Evolutionary conservation across 805 yeast genomes (phyloP).

Genomic region (Metschnikowia anglica): DNA sequence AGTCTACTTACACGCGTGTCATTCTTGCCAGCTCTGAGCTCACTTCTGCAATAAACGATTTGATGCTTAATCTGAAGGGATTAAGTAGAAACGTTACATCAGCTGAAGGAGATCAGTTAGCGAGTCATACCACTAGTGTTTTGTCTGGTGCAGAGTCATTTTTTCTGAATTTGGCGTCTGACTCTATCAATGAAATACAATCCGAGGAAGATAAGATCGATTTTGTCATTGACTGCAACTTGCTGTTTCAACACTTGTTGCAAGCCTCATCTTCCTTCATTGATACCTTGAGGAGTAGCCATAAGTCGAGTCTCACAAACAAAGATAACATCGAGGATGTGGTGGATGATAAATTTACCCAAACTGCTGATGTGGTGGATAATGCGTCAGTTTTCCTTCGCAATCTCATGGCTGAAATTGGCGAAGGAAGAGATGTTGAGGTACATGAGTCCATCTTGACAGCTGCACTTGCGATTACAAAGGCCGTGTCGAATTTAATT

Average conservation of each 20-base stretch:
- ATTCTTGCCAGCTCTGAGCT: constrained; percentile 64
- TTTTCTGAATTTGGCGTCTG: constrained; percentile 58
- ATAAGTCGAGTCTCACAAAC: constrained; percentile 27
- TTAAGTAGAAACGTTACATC: constrained; percentile 52
- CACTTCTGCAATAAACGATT: constrained; percentile 59
- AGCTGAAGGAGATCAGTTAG: constrained; percentile 54
- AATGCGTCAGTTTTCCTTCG: constrained; percentile 62
- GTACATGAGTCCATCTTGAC: constrained; percentile 74
- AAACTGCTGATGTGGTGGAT: constrained; percentile 69
- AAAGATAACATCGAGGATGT: constrained; percentile 62
- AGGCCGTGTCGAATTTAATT: constrained; percentile 71
- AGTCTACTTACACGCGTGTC: constrained; percentile 59
- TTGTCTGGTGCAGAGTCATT: constrained; percentile 63
- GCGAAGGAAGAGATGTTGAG: constrained; percentile 57
- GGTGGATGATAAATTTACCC: constrained; percentile 70
- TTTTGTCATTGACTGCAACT: constrained; percentile 69
- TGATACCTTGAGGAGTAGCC: constrained; percentile 48
- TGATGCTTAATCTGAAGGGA: constrained; percentile 70
- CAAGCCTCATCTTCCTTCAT: constrained; percentile 56
- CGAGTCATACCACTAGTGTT: constrained; percentile 50
- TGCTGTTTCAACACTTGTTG: constrained; percentile 68
- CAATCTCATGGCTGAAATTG: constrained; percentile 52
- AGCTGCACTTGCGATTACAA: constrained; percentile 78
- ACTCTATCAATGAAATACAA: constrained; percentile 45
- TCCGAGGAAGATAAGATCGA: constrained; percentile 71